These are phyloP conservation scores for Amphicarpaea edgeworthii DNA, from an alignment of 306 rosid species.

Conservation along the genomic window DNA sequence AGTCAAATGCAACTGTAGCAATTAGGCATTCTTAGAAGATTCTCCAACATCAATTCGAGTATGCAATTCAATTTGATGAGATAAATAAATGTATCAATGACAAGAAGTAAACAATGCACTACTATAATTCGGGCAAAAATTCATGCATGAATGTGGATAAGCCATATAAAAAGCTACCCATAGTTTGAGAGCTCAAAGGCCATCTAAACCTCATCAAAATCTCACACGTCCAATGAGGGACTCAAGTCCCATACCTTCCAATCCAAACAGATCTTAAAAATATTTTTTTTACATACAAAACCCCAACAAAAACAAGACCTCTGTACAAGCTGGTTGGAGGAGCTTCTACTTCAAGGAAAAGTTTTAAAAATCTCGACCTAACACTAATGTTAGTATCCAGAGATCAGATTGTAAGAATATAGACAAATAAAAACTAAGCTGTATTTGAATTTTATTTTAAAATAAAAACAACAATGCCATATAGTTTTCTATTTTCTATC, in stretches of 20 bases:
- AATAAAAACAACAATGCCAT: neutral
- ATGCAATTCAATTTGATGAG: neutral
- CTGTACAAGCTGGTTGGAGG: neutral
- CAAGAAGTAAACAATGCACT: slow-evolving; percentile 32
- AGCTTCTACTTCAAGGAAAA: neutral
- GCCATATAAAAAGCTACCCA: neutral
- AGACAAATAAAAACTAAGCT: neutral
- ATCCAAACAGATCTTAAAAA: neutral
- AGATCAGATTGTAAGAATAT: neutral
- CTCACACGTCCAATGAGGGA: neutral
- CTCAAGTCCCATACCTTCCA: neutral
- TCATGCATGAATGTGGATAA: neutral
- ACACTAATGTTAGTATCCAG: neutral
- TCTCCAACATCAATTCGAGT: slow-evolving; percentile 8
- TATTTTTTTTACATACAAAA: too few relatives aligned
- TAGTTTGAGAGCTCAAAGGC: neutral
- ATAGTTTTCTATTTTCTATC: neutral
- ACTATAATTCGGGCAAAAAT: slow-evolving; percentile 8
- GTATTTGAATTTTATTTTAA: neutral
- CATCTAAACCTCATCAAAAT: neutral
- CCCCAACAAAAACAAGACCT: neutral
- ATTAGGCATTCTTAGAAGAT: slow-evolving; percentile 26
- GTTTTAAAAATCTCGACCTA: neutral
- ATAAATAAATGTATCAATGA: slow-evolving; percentile 11
- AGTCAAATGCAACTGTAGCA: neutral